phyloP scores from a whole-genome alignment of 192 early-diverging fungal genomes.

The Coemansia sp. region DNA sequence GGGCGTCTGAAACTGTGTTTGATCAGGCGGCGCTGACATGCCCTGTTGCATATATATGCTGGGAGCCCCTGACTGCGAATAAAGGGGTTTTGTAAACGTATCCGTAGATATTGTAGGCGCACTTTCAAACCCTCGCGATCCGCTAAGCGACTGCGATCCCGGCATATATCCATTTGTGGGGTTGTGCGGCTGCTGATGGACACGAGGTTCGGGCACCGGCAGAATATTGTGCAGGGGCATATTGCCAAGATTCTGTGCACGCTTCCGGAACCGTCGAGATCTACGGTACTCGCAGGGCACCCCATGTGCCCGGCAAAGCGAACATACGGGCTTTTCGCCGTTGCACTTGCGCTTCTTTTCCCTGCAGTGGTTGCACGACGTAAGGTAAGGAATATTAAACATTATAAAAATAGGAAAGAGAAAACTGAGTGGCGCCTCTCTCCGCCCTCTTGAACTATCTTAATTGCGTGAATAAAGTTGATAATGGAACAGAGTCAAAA shows the following conservation, averaged over 20 bases:
- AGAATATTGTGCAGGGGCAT: constrained; percentile 21
- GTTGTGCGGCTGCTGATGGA: not conserved
- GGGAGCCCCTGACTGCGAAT: not conserved
- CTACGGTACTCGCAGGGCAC: constrained; percentile 47
- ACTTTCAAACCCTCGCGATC: not conserved
- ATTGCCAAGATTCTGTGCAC: constrained; percentile 7
- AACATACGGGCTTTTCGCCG: constrained; percentile 40
- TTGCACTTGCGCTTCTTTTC: constrained; percentile 56
- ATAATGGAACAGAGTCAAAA: not conserved
- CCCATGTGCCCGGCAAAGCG: constrained; percentile 38
- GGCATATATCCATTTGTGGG: not conserved
- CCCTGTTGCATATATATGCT: not conserved
- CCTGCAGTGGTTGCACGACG: constrained; percentile 53
- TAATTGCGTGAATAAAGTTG: too few species aligned
- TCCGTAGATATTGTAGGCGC: not conserved
- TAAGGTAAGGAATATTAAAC: constrained; percentile 39
- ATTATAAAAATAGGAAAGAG: constrained; percentile 14
- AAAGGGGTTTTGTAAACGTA: not conserved
- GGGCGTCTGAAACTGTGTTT: constrained; percentile 1
- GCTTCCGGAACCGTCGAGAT: constrained; percentile 45
- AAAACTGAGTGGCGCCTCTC: not conserved
- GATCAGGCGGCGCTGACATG: not conserved
- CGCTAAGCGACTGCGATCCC: not conserved
- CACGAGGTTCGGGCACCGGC: constrained; percentile 10
- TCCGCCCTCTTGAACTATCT: too few species aligned